Base-by-base conservation (phyloP, 257 asterid species). In the Ophiorrhiza pumila region DNA sequence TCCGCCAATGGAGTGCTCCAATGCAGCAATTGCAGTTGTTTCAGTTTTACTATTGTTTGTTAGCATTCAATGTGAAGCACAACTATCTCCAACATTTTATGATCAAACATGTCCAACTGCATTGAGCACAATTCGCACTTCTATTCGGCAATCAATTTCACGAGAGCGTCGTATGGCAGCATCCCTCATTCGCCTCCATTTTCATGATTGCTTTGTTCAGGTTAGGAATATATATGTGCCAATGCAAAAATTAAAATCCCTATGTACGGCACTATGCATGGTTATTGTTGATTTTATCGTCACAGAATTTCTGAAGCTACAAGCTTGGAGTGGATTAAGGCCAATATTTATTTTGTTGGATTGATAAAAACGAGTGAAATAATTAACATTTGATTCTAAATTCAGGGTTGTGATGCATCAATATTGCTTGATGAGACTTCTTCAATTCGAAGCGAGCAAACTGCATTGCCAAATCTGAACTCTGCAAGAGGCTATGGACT, bases 161-260 rank as follows among this genome's bases (percentile, higher is more conserved):
- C 12, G 37, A 1, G 90, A 83, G 74, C 64, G 77, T 5, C 79
- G 87, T 13, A 85, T 85, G 87, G 87, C 86, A 2, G 87, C 85
- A 2, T 86, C 88, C 4, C 67, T 83, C 68, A 71, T 83, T 6
- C 88, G 88, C 17, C 86, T 86, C 45, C 88, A 75, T 29, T 86
- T 85, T 69, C 88, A 86, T 52, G 90, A 86, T 14, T 83, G 90
- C 83, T 83, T 83, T 32, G 88, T 81, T 1, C 86, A 77, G 77
- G 87, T 87, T n/a, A n/a, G n/a, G n/a, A n/a, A n/a, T n/a, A n/a
- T n/a, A n/a, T n/a, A n/a, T n/a, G n/a, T n/a, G n/a, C n/a, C n/a
- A n/a, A n/a, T n/a, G n/a, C n/a, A n/a, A n/a, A n/a, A n/a, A n/a
- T n/a, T n/a, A n/a, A n/a, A n/a, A n/a, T n/a, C n/a, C n/a, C n/a